Conservation (phyloP, 805 yeast genomes). For the Starmerella apis region DNA sequence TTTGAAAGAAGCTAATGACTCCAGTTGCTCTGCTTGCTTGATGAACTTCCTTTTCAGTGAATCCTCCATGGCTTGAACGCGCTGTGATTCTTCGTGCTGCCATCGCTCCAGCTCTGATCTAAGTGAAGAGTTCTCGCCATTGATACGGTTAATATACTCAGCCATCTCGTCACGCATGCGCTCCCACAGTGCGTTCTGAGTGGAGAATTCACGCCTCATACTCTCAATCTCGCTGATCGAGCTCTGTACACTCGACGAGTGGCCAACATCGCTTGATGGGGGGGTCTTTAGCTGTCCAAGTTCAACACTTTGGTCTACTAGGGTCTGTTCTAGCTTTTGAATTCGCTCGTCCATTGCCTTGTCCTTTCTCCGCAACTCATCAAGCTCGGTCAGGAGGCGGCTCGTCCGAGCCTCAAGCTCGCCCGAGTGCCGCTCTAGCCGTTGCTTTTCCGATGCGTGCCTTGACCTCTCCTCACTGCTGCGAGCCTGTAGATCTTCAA, state of each 20-base stretch:
- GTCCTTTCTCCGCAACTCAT: constrained; percentile 4
- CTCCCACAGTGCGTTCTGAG: not conserved
- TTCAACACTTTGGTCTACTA: constrained; percentile 1
- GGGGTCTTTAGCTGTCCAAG: not conserved
- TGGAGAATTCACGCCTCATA: not conserved
- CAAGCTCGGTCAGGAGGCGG: not conserved
- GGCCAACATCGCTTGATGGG: not conserved
- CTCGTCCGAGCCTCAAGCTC: constrained; percentile 2
- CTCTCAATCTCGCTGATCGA: not conserved
- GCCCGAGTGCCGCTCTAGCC: not conserved
- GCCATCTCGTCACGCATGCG: constrained; percentile 3
- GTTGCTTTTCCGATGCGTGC: not conserved
- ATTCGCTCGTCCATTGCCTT: constrained; percentile 2
- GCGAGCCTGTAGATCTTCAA: constrained; percentile 1
- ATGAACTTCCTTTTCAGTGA: constrained; percentile 3
- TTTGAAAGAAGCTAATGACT: constrained; percentile 5
- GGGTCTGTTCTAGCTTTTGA: constrained; percentile 2
- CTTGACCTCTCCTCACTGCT: not conserved
- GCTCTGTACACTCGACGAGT: not conserved
- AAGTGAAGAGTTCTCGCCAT: not conserved
- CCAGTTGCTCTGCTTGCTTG: constrained; percentile 1
- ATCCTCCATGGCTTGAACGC: constrained; percentile 1
- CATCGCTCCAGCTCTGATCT: not conserved
- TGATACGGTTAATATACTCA: constrained; percentile 1
- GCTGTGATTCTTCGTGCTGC: not conserved